phyloP scores from a whole-genome alignment of 1,284 basidiomycete genomes.

The Pascua sp. region DNA sequence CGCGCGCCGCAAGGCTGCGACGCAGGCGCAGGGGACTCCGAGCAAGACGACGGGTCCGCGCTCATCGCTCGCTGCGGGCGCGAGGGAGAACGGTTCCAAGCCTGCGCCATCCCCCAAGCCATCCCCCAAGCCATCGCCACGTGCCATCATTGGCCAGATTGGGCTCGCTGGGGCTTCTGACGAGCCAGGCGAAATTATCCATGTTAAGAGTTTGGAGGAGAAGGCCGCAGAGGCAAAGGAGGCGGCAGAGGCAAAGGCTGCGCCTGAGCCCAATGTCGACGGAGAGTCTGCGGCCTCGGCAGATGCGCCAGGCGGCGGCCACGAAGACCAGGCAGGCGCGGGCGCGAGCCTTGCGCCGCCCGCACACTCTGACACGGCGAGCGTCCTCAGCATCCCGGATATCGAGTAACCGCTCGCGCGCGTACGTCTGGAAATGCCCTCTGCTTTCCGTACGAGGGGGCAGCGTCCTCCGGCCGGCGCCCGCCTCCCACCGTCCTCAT shows the following conservation, averaged over 20 bases:
- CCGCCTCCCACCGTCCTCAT: too few species aligned
- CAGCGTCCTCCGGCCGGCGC: too few species aligned
- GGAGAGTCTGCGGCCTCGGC: too few species aligned
- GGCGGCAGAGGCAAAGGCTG: not conserved
- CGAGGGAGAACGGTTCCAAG: not conserved
- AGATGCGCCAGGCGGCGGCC: too few species aligned
- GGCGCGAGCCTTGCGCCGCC: too few species aligned
- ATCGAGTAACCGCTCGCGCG: too few species aligned
- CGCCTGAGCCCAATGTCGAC: not conserved
- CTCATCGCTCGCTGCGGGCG: not conserved
- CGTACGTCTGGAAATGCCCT: too few species aligned
- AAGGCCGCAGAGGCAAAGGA: not conserved
- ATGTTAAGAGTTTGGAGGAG: not conserved
- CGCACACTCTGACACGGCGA: too few species aligned
- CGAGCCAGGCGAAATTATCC: not conserved
- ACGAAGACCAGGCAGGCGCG: too few species aligned
- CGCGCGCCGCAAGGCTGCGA: not conserved
- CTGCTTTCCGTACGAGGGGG: too few species aligned
- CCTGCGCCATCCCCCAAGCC: not conserved
- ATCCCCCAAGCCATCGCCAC: not conserved
- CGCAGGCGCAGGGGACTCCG: too few species aligned
- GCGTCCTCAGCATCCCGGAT: too few species aligned
- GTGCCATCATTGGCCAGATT: constrained; percentile 3
- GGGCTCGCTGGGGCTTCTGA: constrained; percentile 11
- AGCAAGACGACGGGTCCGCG: not conserved